Conservation (phyloP, 345 rosid species). For the Erodium maritimum region DNA sequence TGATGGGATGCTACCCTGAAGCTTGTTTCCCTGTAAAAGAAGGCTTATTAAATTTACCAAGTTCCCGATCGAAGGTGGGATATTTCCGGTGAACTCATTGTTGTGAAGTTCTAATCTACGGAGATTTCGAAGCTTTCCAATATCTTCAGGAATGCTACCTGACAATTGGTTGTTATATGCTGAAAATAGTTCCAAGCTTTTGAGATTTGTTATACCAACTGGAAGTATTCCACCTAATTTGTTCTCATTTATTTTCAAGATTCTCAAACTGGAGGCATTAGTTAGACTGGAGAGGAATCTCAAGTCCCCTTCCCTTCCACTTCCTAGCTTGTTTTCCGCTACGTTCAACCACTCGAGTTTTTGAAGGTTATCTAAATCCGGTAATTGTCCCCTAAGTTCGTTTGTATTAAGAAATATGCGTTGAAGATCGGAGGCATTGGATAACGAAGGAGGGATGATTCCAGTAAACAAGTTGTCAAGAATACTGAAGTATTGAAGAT, state of each 20-base stretch:
- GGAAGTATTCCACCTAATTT: constrained; percentile 6
- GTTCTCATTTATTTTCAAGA: background rate
- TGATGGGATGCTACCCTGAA: constrained; percentile 5
- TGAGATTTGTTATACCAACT: constrained; percentile 7
- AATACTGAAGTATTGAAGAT: background rate
- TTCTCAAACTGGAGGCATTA: constrained; percentile 2
- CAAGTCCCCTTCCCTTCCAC: constrained; percentile 3
- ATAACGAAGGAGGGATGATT: background rate
- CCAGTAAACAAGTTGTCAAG: background rate
- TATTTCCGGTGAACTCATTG: constrained; percentile 2
- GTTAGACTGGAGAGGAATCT: constrained; percentile 6
- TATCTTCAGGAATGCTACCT: background rate
- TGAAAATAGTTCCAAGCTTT: constrained; percentile 1
- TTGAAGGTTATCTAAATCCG: constrained; percentile 5
- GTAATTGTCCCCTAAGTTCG: background rate
- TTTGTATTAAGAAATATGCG: background rate
- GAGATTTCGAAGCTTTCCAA: constrained; percentile 4
- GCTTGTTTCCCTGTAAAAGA: background rate
- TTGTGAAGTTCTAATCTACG: background rate
- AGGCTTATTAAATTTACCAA: background rate
- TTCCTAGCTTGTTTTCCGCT: constrained; percentile 4
- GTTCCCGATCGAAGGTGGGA: constrained; percentile 9
- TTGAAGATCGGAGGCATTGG: constrained; percentile 5
- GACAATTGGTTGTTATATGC: constrained; percentile 1
- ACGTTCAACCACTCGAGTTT: background rate